Evolutionary conservation across 208 protist species (phyloP).

Genomic region (Trichomonas vaginalis): DNA sequence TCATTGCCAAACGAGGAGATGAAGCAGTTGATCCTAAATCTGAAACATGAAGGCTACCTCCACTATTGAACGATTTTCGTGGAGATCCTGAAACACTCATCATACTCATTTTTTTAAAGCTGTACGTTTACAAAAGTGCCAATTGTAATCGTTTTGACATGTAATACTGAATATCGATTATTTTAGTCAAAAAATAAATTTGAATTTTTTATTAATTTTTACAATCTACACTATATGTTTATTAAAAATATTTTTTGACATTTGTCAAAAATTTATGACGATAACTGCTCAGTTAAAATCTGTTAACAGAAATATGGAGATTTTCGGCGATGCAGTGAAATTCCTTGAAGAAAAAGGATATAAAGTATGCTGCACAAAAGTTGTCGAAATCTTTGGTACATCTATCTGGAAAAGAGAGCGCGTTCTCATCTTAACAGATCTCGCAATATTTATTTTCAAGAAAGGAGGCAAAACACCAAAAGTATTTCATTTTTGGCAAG

Average conservation of each 20-base stretch:
- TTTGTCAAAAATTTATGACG: too few species aligned
- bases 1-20: neutral
- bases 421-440: neutral
- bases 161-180: too few species aligned
- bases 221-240: too few species aligned
- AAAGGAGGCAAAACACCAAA: neutral
- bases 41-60: neutral
- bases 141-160: too few species aligned
- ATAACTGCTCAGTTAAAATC: too few species aligned
- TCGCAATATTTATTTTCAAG: neutral
- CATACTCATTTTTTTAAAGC: too few species aligned
- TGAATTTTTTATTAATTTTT: too few species aligned
- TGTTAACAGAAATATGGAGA: neutral
- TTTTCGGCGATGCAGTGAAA: neutral
- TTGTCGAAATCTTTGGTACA: neutral
- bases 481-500: neutral
- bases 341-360: neutral
- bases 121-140: too few species aligned
- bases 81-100: neutral
- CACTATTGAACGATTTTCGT: neutral
- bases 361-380: neutral
- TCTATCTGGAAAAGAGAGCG: neutral
- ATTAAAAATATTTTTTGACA: too few species aligned
- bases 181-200: too few species aligned
- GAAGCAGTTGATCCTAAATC: neutral